Base-by-base conservation (phyloP, 2,329 filamentous ascomycete genomes). In the Dryadomyces sulphureus region DNA sequence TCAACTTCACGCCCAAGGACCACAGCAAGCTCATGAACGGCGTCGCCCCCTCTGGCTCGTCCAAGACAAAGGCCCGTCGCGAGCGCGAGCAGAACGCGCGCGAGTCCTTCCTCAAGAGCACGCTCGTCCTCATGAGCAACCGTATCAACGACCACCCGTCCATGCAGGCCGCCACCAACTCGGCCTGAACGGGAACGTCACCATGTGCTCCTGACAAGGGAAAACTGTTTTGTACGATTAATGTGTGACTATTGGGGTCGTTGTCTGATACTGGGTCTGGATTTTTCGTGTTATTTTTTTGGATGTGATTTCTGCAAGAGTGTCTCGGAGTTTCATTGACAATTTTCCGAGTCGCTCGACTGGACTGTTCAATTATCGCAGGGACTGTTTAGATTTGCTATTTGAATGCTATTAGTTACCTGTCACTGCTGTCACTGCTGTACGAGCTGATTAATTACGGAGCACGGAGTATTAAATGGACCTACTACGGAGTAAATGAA, bases 11-110 rank as follows among this genome's bases (percentile, higher is more conserved):
- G 1, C 81, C 87, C 1, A 69, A 73, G 43, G 89, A 98, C 61
- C 81, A 79, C 55, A 68, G 73, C 14, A 77, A 83, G 58, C 80
- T 98, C 38, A 76, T 98, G 62, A 86, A 77, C 7, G 90, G 89
- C 5, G 92, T 98, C 12, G 92, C 92, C 40, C 90, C 90, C 1
- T 89, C 82, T 53, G 92, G 92, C 9, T 88, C 81, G 54, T 84
- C 78, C 54, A 96, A 96, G 73, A 96, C 92, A 8, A 95, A 95
- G 60, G 87, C 87, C n/a, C 68, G 88, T 46, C 69, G 92, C 43
- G 90, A 96, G 62, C 84, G 86, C 60, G 90, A 95, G 65, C 86
- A 86, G 2, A 70, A 75, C 45, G 90, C 95, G 57, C 80, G 81
- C 62, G 70, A 84, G 55, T 66, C 80, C 54, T 72, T 74, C 58